Evolutionary conservation across 2,329 filamentous ascomycete species (phyloP).

Genomic region (Pseudocercospora pini-densiflorae): DNA sequence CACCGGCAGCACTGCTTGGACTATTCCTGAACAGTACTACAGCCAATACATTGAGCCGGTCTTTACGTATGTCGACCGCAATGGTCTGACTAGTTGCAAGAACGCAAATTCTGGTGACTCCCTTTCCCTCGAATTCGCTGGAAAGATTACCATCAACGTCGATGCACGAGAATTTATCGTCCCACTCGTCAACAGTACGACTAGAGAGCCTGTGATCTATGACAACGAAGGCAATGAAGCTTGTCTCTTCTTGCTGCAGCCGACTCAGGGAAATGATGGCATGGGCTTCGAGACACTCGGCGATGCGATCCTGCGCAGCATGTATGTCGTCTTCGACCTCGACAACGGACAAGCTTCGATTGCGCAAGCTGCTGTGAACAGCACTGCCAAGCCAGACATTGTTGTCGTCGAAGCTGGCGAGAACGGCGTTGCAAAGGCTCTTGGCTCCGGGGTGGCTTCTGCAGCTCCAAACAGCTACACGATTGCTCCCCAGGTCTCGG

Average conservation of each 20-base stretch:
- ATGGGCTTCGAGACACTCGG: constrained; percentile 34
- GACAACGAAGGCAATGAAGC: constrained; percentile 24
- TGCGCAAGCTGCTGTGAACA: constrained; percentile 38
- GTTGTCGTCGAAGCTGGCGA: constrained; percentile 36
- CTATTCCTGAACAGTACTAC: constrained; percentile 32
- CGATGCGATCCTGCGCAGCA: constrained; percentile 38
- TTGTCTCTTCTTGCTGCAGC: constrained; percentile 36
- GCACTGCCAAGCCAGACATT: constrained; percentile 26
- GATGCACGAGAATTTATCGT: constrained; percentile 37
- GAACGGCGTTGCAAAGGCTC: constrained; percentile 35
- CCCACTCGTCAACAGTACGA: constrained; percentile 35
- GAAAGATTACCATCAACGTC: constrained; percentile 35
- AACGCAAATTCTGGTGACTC: constrained; percentile 32
- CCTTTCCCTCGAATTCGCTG: constrained; percentile 37
- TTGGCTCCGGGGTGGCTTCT: constrained; percentile 27
- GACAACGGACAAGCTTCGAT: constrained; percentile 42
- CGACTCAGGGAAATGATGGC: constrained; percentile 18
- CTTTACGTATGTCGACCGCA: constrained; percentile 30
- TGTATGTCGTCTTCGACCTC: constrained; percentile 44
- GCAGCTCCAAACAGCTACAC: constrained; percentile 24
- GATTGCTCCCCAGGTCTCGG: constrained; percentile 30
- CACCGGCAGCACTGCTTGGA: constrained; percentile 39
- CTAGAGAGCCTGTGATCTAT: constrained; percentile 28
- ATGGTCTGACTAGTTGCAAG: constrained; percentile 31
- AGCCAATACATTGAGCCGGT: constrained; percentile 27